Conservation (phyloP, 768 basidiomycete species). For the Leccinum incarnatum region DNA sequence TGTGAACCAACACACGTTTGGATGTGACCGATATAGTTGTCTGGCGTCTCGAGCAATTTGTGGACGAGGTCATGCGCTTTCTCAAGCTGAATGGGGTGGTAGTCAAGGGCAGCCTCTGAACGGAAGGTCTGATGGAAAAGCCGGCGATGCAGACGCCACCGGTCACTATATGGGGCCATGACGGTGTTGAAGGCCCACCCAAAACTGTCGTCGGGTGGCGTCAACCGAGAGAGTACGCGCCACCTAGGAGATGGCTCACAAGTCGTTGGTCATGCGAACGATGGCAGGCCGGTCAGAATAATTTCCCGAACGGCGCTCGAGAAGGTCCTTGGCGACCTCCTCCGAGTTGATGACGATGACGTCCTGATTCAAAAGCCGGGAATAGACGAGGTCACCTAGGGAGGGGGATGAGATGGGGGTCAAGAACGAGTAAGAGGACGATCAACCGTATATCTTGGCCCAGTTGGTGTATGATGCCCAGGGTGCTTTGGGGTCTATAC, state of each 20-base stretch:
- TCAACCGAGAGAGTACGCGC: not conserved
- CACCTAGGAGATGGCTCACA: slow-evolving; percentile 14
- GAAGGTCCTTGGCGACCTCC: slow-evolving; percentile 39
- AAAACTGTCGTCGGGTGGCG: slow-evolving; percentile 13
- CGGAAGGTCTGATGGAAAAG: slow-evolving; percentile 31
- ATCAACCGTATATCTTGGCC: slow-evolving; percentile 30
- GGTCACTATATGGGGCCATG: slow-evolving; percentile 26
- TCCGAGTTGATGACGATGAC: slow-evolving; percentile 42
- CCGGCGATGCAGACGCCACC: slow-evolving; percentile 30
- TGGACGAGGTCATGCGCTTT: slow-evolving; percentile 26
- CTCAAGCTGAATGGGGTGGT: slow-evolving; percentile 24
- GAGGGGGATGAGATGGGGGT: not conserved
- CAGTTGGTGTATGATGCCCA: slow-evolving; percentile 35
- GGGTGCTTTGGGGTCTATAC: slow-evolving; percentile 24
- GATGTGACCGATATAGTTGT: slow-evolving; percentile 18
- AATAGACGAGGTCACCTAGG: slow-evolving; percentile 37
- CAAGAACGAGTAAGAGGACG: slow-evolving; percentile 4
- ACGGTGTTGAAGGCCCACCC: slow-evolving; percentile 31
- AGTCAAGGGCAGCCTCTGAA: slow-evolving; percentile 14
- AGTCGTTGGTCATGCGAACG: slow-evolving; percentile 28
- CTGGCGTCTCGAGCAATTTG: slow-evolving; percentile 24
- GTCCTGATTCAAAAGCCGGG: slow-evolving; percentile 35
- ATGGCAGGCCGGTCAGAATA: slow-evolving; percentile 43
- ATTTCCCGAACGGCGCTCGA: slow-evolving; percentile 43
- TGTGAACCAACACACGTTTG: slow-evolving; percentile 20